Base-by-base conservation (phyloP, 148 eudicot species). In the Chenopodium album region DNA sequence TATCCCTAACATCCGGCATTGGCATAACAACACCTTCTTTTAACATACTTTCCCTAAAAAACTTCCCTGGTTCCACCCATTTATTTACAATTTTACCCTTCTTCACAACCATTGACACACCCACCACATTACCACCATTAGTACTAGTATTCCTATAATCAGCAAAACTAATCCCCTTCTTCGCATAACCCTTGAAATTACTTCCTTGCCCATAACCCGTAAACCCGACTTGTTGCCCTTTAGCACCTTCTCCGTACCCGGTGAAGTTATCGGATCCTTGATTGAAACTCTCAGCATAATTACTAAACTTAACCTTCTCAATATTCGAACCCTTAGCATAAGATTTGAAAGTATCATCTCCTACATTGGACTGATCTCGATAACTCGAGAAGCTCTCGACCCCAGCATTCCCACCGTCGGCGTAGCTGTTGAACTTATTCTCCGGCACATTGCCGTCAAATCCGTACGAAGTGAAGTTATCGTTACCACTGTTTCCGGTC, bases 1-100 rank as follows among this genome's bases (percentile, higher is more conserved):
- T 94, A 70, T 94, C 98, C 16, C 73, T 83, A 23, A 94, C 90
- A 71, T 94, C 98, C 26, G 98, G 98, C 97, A 94, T 93, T 8
- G 92, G 92, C 95, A 94, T 94, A 3, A 92, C 82, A 20, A 81
- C 86, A 4, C 98, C 98, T 20, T 75, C 80, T 62, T 84, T 90
- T 69, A 94, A 52, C 88, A 88, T 87, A 9, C 48, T 68, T 83
- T 94, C 98, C 22, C 98, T 82, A 73, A 94, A 94, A 62, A 94
- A 94, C 76, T 89, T 94, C 3, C 98, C 98, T 0, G 94, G 95
- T 85, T 94, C 98, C 22, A 87, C 76, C 97, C 93, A 88, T 72
- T 71, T 87, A 79, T 88, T 92, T 52, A 83, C 88, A 4, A 22
- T 1, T 76, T 87, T 91, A 78, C 88, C 89, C 68, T 73, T 78